Evolutionary conservation across 352 stramenopile species (phyloP), one percentile per base, ranked within the genome.

Genomic region (Sclerospora graminicola): DNA sequence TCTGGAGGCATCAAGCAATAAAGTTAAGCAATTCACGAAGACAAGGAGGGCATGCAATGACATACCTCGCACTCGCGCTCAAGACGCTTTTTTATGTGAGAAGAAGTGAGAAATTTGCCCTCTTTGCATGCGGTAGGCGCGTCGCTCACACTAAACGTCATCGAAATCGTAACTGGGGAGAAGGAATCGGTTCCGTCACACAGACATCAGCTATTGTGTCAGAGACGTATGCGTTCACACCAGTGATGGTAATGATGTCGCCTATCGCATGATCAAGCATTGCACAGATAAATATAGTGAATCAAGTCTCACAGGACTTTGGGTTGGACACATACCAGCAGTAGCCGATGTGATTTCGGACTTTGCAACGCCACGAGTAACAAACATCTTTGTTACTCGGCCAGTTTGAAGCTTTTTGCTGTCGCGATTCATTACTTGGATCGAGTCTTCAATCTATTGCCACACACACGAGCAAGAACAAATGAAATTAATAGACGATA

Each of bases 91-190:
- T 96, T 93, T 38, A 98, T 94, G 55, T 96, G 79, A 41, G 83
- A 87, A 48, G 88, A 97, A 14, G 95, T 99, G 27, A 99, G 73
- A 50, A 97, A 98, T 48, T 98, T 97, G 43, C 95, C 96, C 49
- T 99, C 94, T 63, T 89, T 93, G 54, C 96, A 89, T 33, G 84
- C 82, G 18, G 98, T 88, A 11, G 96, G 96, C 18, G 88, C 95
- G 61, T 97, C 93, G 65, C 99, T 99, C 8, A 97, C 91, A 33
- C 91, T 82, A 69, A 99, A 98, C 35, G 96, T 96, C 89, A 98
- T 98, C 16, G 82, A 95, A 42, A 99, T 88, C n/a, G 95, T 20
- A 99, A 69, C 35, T 94, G 85, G 34, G 91, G 91, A 31, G 95
- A 97, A 26, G 83, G 66, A 46, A 98, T 89, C n/a, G 93, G 81